Evolutionary conservation across 139 green algal species (phyloP).

Genomic region (Asterochloris erici): DNA sequence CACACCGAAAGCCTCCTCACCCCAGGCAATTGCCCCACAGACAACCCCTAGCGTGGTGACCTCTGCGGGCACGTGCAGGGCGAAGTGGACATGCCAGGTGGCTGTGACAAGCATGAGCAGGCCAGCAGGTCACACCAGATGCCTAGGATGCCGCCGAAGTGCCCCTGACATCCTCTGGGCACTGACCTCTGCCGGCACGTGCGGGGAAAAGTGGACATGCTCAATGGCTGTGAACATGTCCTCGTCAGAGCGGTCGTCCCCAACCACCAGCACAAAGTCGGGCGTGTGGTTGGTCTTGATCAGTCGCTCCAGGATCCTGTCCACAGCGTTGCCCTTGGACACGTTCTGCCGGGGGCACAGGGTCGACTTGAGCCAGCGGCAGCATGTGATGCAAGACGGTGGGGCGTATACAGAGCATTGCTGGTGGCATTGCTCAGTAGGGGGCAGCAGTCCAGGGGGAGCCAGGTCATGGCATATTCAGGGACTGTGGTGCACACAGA

Average conservation of each 20-base stretch:
- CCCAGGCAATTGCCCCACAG: no score
- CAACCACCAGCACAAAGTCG: slow-evolving; percentile 95
- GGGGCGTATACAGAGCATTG: neutral
- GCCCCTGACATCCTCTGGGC: no score
- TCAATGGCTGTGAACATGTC: slow-evolving; percentile 97
- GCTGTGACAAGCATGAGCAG: slow-evolving; percentile 40
- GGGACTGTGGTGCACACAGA: no score
- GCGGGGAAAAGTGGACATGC: slow-evolving; percentile 49
- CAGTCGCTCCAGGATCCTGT: slow-evolving; percentile 57
- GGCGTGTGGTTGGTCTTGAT: slow-evolving; percentile 23
- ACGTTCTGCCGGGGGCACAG: slow-evolving; percentile 47
- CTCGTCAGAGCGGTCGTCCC: slow-evolving; percentile 97
- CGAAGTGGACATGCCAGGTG: slow-evolving; percentile 73
- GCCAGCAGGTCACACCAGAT: no score
- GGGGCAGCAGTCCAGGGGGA: no score
- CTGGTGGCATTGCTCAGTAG: no score
- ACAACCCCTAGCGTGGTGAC: neutral
- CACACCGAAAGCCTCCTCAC: no score
- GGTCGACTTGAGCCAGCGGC: neutral
- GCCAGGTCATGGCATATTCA: no score
- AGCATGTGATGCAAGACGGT: neutral
- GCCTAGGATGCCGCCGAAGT: no score
- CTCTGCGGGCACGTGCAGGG: slow-evolving; percentile 50
- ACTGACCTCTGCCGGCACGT: slow-evolving; percentile 47
- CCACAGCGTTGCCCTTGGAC: slow-evolving; percentile 76